Evolutionary conservation across 768 basidiomycete species (phyloP).

Genomic region (Lentinula aciculospora): DNA sequence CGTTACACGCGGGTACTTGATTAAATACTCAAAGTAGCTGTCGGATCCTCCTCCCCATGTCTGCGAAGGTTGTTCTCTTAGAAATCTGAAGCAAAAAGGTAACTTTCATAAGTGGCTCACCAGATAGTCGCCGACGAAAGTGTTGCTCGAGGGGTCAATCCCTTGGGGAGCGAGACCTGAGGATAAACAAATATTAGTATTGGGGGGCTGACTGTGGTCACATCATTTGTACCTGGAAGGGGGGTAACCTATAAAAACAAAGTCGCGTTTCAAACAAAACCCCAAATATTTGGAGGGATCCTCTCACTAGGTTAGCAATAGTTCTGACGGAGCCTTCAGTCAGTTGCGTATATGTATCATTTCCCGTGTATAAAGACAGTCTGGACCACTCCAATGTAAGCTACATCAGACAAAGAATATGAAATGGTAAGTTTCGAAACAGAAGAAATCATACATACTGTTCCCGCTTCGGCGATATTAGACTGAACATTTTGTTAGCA

Average conservation of each 20-base stretch:
- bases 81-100: too few species aligned
- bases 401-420: conserved; percentile 17
- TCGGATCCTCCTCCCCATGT: conserved; percentile 49
- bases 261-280: neutral
- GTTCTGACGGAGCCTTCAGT: conserved; percentile 39
- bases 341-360: conserved; percentile 43
- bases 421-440: conserved; percentile 20
- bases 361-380: conserved; percentile 38
- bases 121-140: conserved; percentile 38
- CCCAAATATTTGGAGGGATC: neutral
- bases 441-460: conserved; percentile 4
- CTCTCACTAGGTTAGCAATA: conserved; percentile 31
- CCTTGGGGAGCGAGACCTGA: conserved; percentile 46
- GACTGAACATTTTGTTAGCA: conserved; percentile 2
- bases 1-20: conserved; percentile 47
- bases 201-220: neutral
- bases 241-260: conserved; percentile 23
- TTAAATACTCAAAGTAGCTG: conserved; percentile 48
- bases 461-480: conserved; percentile 25
- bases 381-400: conserved; percentile 44
- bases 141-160: conserved; percentile 46
- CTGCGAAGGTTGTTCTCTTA: conserved; percentile 15
- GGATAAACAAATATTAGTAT: conserved; percentile 9
- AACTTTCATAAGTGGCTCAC: too few species aligned
- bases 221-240: conserved; percentile 17